Evolutionary conservation across 768 basidiomycete species (phyloP).

Genomic region (Amanita inopinata): DNA sequence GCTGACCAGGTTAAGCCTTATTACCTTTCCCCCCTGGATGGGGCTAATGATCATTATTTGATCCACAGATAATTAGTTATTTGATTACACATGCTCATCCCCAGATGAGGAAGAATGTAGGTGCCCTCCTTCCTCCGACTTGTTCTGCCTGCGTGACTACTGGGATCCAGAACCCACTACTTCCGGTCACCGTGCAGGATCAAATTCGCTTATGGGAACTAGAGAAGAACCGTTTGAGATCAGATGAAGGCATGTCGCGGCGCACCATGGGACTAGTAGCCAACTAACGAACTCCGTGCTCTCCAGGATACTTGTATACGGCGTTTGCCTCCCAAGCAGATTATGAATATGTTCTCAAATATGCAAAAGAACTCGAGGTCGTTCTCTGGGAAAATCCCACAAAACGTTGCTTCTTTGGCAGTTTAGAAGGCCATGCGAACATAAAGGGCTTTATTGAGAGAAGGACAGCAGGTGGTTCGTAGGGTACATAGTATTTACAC

Average conservation of each 20-base stretch:
- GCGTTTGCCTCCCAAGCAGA: slow-evolving; percentile 81
- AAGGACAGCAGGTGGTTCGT: slow-evolving; percentile 26
- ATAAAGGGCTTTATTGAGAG: slow-evolving; percentile 77
- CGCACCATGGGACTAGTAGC: slow-evolving; percentile 13
- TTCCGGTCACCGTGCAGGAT: slow-evolving; percentile 97
- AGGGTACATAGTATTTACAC: background rate
- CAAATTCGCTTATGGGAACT: slow-evolving; percentile 97
- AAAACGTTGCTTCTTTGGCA: slow-evolving; percentile 78
- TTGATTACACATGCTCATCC: slow-evolving; percentile 92
- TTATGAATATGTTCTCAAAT: slow-evolving; percentile 78
- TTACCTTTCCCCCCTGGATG: slow-evolving; percentile 14
- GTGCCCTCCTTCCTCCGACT: slow-evolving; percentile 17
- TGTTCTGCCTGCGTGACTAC: slow-evolving; percentile 14
- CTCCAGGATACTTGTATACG: slow-evolving; percentile 77
- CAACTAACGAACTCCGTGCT: slow-evolving; percentile 15
- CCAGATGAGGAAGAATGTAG: slow-evolving; percentile 92
- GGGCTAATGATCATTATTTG: slow-evolving; percentile 12
- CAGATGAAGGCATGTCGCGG: slow-evolving; percentile 67
- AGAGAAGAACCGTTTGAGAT: slow-evolving; percentile 85
- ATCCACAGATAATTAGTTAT: slow-evolving; percentile 83
- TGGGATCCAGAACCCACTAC: slow-evolving; percentile 64
- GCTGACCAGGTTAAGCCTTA: slow-evolving; percentile 72
- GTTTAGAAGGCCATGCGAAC: slow-evolving; percentile 64
- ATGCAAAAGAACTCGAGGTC: slow-evolving; percentile 74
- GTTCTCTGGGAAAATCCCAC: slow-evolving; percentile 74